Percentiles rank a stretch among this genome's conserved stretches.
Conservation (phyloP, 148 eudicot genomes). For the Amaranthus hypochondriacus region DNA sequence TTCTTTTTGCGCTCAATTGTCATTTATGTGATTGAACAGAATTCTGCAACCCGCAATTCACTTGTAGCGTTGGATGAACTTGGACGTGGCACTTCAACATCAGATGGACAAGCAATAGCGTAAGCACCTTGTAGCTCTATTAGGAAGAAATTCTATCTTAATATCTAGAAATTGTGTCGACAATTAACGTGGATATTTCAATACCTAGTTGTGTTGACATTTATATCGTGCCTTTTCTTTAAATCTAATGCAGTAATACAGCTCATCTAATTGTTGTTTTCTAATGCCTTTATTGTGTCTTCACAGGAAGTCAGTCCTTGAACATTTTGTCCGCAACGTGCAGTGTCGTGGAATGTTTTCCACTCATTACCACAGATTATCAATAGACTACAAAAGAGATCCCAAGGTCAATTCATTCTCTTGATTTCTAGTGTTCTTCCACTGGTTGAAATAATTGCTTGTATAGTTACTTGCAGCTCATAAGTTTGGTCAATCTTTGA, state of each 20-base stretch:
- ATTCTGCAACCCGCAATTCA: conserved; percentile 75
- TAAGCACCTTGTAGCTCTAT: conserved; percentile 34
- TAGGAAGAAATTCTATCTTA: not conserved
- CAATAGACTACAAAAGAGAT: conserved; percentile 54
- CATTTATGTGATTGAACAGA: conserved; percentile 38
- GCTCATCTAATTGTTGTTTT: conserved; percentile 11
- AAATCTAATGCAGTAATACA: not conserved
- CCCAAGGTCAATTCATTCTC: conserved; percentile 44
- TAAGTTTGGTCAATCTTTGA: not conserved
- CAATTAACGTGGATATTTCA: not conserved
- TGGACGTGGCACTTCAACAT: conserved; percentile 99
- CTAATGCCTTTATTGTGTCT: conserved; percentile 4
- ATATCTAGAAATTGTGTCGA: not conserved
- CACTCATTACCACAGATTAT: conserved; percentile 91
- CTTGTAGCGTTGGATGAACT: conserved; percentile 98
- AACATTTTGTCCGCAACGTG: conserved; percentile 71
- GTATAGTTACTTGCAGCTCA: not conserved
- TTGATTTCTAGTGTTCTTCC: conserved; percentile 3
- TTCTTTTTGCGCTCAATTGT: conserved; percentile 2
- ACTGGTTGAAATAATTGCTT: not conserved
- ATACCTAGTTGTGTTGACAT: too few species aligned
- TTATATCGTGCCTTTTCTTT: not conserved
- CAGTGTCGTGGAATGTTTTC: conserved; percentile 95
- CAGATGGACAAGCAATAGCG: conserved; percentile 99
- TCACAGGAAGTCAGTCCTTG: conserved; percentile 92